phyloP scores from a whole-genome alignment of 1,139 yeast species.

The Taphrina wiesneri region DNA sequence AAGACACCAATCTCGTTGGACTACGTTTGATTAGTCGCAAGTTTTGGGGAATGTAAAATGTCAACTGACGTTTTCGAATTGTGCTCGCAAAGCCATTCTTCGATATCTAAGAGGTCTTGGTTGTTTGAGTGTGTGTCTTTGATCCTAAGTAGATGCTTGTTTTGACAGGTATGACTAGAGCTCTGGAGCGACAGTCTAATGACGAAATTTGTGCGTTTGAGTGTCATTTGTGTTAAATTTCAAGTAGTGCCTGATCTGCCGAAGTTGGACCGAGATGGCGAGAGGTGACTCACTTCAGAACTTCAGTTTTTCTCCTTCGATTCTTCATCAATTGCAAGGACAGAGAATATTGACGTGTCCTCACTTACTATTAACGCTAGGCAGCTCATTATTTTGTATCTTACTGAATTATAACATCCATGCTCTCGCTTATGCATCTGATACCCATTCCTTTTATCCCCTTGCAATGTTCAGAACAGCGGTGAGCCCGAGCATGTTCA shows the following conservation, averaged over 20 bases:
- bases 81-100: constrained; percentile 31
- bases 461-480: no score
- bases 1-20: constrained; percentile 76
- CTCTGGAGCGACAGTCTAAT: no score
- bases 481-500: no score
- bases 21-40: constrained; percentile 1
- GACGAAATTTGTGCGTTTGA: background rate
- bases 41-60: background rate
- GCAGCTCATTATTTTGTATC: background rate
- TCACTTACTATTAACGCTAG: background rate
- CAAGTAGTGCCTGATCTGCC: background rate
- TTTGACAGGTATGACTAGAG: no score
- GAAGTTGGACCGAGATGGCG: background rate
- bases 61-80: constrained; percentile 22
- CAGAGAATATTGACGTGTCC: background rate
- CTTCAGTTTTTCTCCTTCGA: background rate
- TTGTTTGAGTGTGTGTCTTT: background rate
- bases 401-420: background rate
- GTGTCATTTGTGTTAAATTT: background rate
- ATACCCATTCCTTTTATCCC: background rate
- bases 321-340: background rate
- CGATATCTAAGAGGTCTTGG: background rate
- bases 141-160: no score
- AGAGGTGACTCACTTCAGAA: background rate
- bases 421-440: background rate